Percentiles rank a stretch among this genome's conserved stretches.
These are phyloP conservation scores for Lindgomyces ingoldianus DNA, from an alignment of 495 filamentous ascomycete species.

Conservation along the genomic window DNA sequence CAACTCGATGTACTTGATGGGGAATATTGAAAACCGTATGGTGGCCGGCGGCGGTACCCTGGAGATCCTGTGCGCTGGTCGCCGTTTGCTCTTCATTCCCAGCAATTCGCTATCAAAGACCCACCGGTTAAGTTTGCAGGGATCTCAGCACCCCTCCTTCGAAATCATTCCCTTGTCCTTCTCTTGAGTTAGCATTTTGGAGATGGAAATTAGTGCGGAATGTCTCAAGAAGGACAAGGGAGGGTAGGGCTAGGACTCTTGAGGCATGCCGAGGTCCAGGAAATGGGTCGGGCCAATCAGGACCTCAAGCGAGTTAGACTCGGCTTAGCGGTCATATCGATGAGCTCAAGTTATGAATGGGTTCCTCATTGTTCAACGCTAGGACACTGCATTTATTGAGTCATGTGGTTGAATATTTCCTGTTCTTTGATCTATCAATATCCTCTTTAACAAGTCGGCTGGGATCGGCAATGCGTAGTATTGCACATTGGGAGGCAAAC, in stretches of 20 bases:
- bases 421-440: neutral
- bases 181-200: neutral
- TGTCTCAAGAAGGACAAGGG: slow-evolving; percentile 2
- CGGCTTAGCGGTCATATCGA: neutral
- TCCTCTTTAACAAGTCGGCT: slow-evolving; percentile 5
- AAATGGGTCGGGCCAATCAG: slow-evolving; percentile 10
- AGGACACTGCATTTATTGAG: neutral
- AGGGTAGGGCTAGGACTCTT: neutral
- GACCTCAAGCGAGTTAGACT: neutral
- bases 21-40: neutral
- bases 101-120: neutral
- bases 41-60: neutral
- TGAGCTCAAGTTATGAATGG: neutral
- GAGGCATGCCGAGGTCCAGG: slow-evolving; percentile 6
- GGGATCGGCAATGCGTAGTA: slow-evolving; percentile 19
- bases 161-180: slow-evolving; percentile 4
- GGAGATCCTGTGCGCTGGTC: neutral
- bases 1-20: neutral
- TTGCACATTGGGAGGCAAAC: slow-evolving; percentile 1
- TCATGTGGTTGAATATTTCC: neutral
- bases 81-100: neutral
- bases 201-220: slow-evolving; percentile 20
- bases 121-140: slow-evolving; percentile 30
- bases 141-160: slow-evolving; percentile 5
- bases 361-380: neutral